Base-by-base conservation (phyloP, 352 stramenopile species). In the Globisporangium carolinianum region DNA sequence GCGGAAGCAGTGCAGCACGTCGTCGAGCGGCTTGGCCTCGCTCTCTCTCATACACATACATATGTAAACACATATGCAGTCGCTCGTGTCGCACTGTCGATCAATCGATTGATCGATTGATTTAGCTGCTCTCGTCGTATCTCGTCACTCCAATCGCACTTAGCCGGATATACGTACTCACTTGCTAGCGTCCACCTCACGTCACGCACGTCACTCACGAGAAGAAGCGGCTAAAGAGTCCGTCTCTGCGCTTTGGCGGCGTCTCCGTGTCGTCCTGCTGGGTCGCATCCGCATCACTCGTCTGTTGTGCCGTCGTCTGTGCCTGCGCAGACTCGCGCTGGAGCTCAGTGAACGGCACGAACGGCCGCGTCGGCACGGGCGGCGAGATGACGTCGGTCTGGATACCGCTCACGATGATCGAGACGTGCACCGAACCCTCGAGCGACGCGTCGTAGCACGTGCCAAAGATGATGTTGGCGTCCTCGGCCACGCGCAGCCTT, bases 391-490 rank as follows among this genome's bases (percentile, higher is more conserved):
- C 47, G 57, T 94, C 84, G 3, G 82, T 94, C 64, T 93, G 83
- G 51, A 95, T 95, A 46, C 85, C 85, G 48, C 81, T 93, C 45
- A 95, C 85, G 51, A 95, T 93, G 70, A 95, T 92, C 55, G 85
- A 93, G 35, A 95, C 85, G 57, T 92, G 77, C 49, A 95, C 80
- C 46, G 77, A 90, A 35, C 85, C 85, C 50, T 89, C 66, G 15
- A 91, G 73, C 45, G 83, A 91, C 61, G 81, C 69, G 51, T 95
- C 85, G 63, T 95, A 95, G 63, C 81, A 92, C 47, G 85, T 93
- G 55, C 85, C 85, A 59, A 95, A 95, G 72, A 95, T 95, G 64
- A 95, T 92, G 69, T 95, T 95, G 58, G 85, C 85, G 45, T 91
- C 81, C 15, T 91, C 79, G 10, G 81, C 67, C 38, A 95, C 83